These are phyloP conservation scores for Talinum fruticosum DNA, from an alignment of 148 eudicot species.

Conservation along the genomic window DNA sequence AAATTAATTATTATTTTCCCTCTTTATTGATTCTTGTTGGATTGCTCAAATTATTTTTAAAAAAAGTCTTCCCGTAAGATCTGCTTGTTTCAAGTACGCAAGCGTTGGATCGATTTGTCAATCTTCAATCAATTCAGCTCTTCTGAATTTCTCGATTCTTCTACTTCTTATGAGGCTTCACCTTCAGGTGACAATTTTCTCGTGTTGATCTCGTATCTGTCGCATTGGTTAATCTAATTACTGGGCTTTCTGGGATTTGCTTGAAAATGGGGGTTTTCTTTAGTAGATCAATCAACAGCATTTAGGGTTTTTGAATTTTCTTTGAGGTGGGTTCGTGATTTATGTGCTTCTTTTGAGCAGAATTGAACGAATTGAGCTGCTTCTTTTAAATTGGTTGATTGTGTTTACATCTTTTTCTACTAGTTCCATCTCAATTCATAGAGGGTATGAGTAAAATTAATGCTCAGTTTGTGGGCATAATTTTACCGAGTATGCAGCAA, in stretches of 20 bases:
- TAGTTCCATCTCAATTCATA: not conserved
- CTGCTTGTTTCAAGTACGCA: conserved; percentile 16
- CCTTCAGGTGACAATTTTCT: conserved; percentile 26
- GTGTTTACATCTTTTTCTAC: not conserved
- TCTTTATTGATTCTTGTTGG: not conserved
- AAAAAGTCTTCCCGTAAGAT: conserved; percentile 20
- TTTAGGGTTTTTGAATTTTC: not conserved
- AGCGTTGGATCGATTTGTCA: conserved; percentile 3
- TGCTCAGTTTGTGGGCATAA: not conserved
- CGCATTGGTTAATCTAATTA: not conserved
- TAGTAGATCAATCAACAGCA: conserved; percentile 11
- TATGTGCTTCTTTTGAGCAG: not conserved
- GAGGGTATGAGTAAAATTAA: not conserved
- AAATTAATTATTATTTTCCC: not conserved
- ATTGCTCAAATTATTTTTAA: not conserved
- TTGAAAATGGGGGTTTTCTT: conserved; percentile 3
- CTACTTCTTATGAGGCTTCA: conserved; percentile 10
- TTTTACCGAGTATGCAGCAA: not conserved
- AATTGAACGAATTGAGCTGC: not conserved
- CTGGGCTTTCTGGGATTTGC: not conserved
- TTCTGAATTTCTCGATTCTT: not conserved
- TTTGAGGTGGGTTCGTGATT: conserved; percentile 3
- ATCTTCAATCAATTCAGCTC: not conserved
- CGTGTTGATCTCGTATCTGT: conserved; percentile 10
- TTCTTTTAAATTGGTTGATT: not conserved